Evolutionary conservation across 148 eudicot genomes (phyloP), one percentile per base, ranked within the genome.

Genomic region (Pharnaceum exiguum): DNA sequence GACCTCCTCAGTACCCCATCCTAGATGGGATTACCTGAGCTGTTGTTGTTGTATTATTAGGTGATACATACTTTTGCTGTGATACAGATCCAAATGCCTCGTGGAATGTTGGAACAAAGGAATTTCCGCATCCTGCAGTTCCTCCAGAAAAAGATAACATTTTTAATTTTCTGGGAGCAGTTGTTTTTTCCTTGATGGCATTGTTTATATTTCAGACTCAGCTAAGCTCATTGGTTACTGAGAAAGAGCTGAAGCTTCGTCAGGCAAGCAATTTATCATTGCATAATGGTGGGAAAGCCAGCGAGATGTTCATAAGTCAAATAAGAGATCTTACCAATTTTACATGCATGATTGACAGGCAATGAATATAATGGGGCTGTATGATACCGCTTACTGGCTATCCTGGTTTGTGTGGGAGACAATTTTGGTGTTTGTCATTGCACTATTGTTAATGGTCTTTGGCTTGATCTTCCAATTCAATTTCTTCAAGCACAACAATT

Each of bases 341-440:
- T 19, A 30, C 38, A 63, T 12, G 19, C 23, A 55, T 27, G n/a
- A 7, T 42, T 43, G 23, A 68, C 69, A 85, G 94, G 85, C 88
- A 26, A 79, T 85, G 94, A 63, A 74, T 35, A 77, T 85, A 70
- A 85, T 85, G 88, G 94, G 94, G 54, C 94, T 85, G 25, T 82
- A 82, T 75, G 94, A 85, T 63, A 75, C 85, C 38, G 94, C 94
- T 18, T 78, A 85, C 53, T 85, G 94, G 94, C 65, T 85, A 40
- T 82, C 94, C 2, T 85, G 94, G 94, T 63, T 85, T 42, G 68
- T 71, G 0, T 82, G 88, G 85, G 94, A 85, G 66, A 78, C 74
- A 62, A 52, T 80, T 28, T 46, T 82, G 11, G 58, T 70, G 17
- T 32, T 74, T 45, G 28, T 82, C 18, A 77, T 87, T 7, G 64